Evolutionary conservation across 192 early-diverging fungal species (phyloP).

Genomic region (Geranomyces michiganensis): DNA sequence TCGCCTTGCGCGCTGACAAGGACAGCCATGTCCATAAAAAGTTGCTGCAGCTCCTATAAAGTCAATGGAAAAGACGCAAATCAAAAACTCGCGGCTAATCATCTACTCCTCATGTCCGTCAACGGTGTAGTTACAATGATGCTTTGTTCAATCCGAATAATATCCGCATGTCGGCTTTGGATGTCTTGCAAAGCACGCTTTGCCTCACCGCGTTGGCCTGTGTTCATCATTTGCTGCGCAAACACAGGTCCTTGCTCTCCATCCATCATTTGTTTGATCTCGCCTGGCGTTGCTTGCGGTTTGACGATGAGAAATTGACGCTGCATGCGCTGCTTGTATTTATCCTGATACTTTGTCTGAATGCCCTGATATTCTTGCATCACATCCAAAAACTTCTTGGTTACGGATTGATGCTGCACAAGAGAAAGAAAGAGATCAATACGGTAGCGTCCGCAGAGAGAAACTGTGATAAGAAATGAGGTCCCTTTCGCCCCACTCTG

Average conservation of each 20-base stretch:
- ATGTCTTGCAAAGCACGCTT: constrained; percentile 77
- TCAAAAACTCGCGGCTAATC: too few relatives aligned
- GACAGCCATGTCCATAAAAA: constrained; percentile 88
- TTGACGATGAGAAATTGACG: constrained; percentile 85
- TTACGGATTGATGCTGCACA: constrained; percentile 45
- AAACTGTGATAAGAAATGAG: too few relatives aligned
- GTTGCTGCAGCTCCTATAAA: constrained; percentile 77
- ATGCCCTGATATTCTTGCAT: constrained; percentile 77
- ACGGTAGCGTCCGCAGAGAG: too few relatives aligned
- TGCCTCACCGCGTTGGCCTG: constrained; percentile 72
- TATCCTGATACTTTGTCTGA: constrained; percentile 78
- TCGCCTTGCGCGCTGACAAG: constrained; percentile 77
- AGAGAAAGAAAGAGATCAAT: neutral
- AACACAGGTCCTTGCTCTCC: constrained; percentile 77
- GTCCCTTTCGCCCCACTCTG: too few relatives aligned
- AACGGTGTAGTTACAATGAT: constrained; percentile 64
- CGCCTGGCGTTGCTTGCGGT: constrained; percentile 74
- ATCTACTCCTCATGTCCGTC: neutral
- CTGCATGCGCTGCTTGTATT: constrained; percentile 82
- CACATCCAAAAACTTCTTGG: constrained; percentile 60
- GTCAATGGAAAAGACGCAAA: too few relatives aligned
- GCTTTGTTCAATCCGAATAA: constrained; percentile 84
- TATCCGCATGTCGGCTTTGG: constrained; percentile 82
- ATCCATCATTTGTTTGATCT: constrained; percentile 74
- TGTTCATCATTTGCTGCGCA: constrained; percentile 79